Base-by-base conservation (phyloP, 2,329 filamentous ascomycete species). In the Diplodia sapinea region DNA sequence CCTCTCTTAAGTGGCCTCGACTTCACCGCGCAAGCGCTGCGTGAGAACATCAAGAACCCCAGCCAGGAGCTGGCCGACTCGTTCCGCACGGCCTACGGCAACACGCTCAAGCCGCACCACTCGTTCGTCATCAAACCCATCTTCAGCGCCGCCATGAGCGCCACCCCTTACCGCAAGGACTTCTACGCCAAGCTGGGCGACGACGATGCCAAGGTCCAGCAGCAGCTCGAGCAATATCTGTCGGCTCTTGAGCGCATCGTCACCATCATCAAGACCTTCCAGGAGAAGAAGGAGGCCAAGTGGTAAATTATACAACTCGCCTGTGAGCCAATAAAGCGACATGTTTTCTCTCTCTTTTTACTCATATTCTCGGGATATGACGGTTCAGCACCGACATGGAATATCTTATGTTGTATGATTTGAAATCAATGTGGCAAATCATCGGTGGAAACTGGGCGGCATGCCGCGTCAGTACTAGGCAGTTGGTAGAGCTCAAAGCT, bases 21-120 rank as follows among this genome's bases (percentile, higher is more conserved):
- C 77, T 99, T 99, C 84, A 98, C 94, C 71, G 88, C 89, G 76
- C 89, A 92, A 79, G 91, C 91, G 69, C 89, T 99, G 70, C 88
- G 88, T 76, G 85, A 89, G 78, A 97, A 96, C 83, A 75, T 93
- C 71, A 80, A 85, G 75, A 88, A 90, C 75, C 76, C 87, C 65
- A 73, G 78, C 71, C 87, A 93, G 77, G 93, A 97, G 82, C 91
- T 99, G 70, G 85, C 91, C 69, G 85, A 87, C 72, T 97, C 93
- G 57, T 99, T 99, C 90, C 89, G 91, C 74, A 82, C 83, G 67
- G 92, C 94, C 73, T 99, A 99, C 82, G 87, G 86, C 77, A 84
- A 83, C 74, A 97, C 94, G 61, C 90, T 99, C 74, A 97, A 96
- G 84, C 91, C 91, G 31, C 89, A 96, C 84, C 95, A 99, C 85